These are phyloP conservation scores for Asterophora lycoperdoides DNA, from an alignment of 768 basidiomycete species.

Conservation along the genomic window DNA sequence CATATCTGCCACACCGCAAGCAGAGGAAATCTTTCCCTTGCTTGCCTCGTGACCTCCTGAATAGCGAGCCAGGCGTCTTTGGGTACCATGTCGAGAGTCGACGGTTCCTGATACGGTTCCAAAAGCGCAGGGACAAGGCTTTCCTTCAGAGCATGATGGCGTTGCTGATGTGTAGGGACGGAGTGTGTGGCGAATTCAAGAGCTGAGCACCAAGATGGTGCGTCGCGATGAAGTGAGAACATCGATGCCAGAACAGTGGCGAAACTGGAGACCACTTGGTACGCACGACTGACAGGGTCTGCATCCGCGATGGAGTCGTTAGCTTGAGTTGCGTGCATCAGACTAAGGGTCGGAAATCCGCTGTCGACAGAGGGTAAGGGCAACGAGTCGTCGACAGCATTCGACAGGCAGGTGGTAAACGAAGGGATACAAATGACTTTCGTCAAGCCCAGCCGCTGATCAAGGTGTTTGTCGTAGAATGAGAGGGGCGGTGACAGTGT, in stretches of 20 bases:
- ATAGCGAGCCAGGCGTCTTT: slow-evolving; percentile 3
- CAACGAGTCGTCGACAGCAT: too few relatives aligned
- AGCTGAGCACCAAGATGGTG: slow-evolving; percentile 8
- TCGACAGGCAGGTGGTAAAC: too few relatives aligned
- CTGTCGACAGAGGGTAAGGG: too few relatives aligned
- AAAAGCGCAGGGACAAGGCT: not conserved
- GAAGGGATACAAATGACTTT: too few relatives aligned
- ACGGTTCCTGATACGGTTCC: not conserved
- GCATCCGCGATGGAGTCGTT: too few relatives aligned
- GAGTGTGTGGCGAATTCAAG: not conserved
- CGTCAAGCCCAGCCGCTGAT: too few relatives aligned
- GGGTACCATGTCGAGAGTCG: not conserved
- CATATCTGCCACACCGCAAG: slow-evolving; percentile 12
- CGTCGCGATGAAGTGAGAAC: slow-evolving; percentile 7
- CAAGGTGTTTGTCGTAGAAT: too few relatives aligned
- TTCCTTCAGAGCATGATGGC: slow-evolving; percentile 4
- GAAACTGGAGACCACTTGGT: not conserved
- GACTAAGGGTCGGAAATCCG: too few relatives aligned
- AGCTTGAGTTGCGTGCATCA: too few relatives aligned
- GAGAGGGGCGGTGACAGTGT: too few relatives aligned
- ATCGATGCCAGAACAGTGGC: slow-evolving; percentile 5
- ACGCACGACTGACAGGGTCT: slow-evolving; percentile 1
- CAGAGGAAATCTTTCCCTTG: not conserved
- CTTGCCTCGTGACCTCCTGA: not conserved
- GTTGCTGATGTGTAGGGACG: not conserved